Evolutionary conservation across 2,329 filamentous ascomycete genomes (phyloP).

Genomic region (Diaporthe longicolla): DNA sequence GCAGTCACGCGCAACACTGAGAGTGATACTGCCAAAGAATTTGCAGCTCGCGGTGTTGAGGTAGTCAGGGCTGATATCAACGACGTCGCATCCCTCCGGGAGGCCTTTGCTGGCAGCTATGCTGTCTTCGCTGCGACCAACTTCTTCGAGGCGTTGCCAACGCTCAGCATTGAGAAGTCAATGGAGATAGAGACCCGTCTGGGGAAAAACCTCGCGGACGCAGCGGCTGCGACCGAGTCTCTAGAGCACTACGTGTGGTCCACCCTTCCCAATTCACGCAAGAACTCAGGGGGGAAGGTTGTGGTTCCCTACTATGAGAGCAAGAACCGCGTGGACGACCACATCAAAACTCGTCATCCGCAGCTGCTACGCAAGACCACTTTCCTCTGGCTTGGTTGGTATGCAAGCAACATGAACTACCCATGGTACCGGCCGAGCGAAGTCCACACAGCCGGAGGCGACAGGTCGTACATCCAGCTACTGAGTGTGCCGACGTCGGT

Average conservation of each 20-base stretch:
- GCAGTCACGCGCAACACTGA: conserved; percentile 51
- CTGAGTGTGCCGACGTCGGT: neutral
- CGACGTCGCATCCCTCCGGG: conserved; percentile 46
- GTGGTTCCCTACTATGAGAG: conserved; percentile 58
- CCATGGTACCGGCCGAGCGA: conserved; percentile 11
- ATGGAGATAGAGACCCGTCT: conserved; percentile 56
- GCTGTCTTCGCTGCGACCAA: conserved; percentile 57
- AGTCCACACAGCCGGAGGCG: conserved; percentile 1
- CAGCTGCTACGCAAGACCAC: conserved; percentile 56
- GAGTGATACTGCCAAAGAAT: conserved; percentile 49
- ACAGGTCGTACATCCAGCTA: conserved; percentile 9
- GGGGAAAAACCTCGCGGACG: conserved; percentile 58
- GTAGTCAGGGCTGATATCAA: conserved; percentile 51
- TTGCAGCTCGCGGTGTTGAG: conserved; percentile 50
- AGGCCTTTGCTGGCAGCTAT: conserved; percentile 39
- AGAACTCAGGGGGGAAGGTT: conserved; percentile 51
- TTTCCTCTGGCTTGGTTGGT: conserved; percentile 55
- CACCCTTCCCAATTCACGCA: conserved; percentile 55
- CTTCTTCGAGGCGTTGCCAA: conserved; percentile 56
- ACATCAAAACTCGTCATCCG: conserved; percentile 53
- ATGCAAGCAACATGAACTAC: conserved; percentile 51
- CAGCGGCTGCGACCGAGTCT: conserved; percentile 53
- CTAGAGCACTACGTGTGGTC: conserved; percentile 63
- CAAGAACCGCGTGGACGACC: conserved; percentile 57
- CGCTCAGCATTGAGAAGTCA: conserved; percentile 49